Conservation (phyloP, 495 filamentous ascomycete genomes). For the Penicillium waksmanii region DNA sequence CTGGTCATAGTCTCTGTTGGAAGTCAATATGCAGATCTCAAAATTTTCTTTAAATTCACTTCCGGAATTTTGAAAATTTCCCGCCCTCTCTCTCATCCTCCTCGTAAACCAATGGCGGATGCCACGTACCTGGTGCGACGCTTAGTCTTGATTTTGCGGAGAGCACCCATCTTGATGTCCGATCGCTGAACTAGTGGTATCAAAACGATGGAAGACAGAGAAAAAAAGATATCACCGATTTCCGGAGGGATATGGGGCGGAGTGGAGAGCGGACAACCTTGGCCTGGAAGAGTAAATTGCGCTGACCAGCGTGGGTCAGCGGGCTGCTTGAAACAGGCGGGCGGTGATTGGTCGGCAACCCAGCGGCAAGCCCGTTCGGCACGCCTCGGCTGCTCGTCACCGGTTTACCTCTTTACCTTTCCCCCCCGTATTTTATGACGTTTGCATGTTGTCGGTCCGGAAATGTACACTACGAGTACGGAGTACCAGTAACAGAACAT, state of each 20-base stretch:
- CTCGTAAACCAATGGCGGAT: neutral
- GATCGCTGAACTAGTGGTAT: slow-evolving; percentile 20
- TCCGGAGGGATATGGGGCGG: slow-evolving; percentile 41
- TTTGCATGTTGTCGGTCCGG: slow-evolving; percentile 31
- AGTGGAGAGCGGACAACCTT: slow-evolving; percentile 36
- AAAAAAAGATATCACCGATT: slow-evolving; percentile 47
- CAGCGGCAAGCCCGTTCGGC: slow-evolving; percentile 62
- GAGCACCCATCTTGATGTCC: slow-evolving; percentile 53
- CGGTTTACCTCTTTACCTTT: slow-evolving; percentile 19
- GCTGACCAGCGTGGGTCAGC: slow-evolving; percentile 25
- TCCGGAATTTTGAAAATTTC: neutral
- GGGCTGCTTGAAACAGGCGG: slow-evolving; percentile 33
- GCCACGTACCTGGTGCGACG: slow-evolving; percentile 57
- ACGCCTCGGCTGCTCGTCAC: slow-evolving; percentile 55
- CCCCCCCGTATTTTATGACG: slow-evolving; percentile 47
- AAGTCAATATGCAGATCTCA: slow-evolving; percentile 4
- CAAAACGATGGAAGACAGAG: slow-evolving; percentile 18
- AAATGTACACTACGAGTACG: slow-evolving; percentile 21
- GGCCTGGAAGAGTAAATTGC: slow-evolving; percentile 30
- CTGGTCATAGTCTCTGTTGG: slow-evolving; percentile 82
- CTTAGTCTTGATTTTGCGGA: slow-evolving; percentile 61
- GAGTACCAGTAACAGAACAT: slow-evolving; percentile 1
- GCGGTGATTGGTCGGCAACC: slow-evolving; percentile 41
- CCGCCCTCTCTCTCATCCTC: neutral
- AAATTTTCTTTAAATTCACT: neutral